These are phyloP conservation scores for Astrothelium subdiscretum DNA, from an alignment of 495 filamentous ascomycete species.

Conservation along the genomic window DNA sequence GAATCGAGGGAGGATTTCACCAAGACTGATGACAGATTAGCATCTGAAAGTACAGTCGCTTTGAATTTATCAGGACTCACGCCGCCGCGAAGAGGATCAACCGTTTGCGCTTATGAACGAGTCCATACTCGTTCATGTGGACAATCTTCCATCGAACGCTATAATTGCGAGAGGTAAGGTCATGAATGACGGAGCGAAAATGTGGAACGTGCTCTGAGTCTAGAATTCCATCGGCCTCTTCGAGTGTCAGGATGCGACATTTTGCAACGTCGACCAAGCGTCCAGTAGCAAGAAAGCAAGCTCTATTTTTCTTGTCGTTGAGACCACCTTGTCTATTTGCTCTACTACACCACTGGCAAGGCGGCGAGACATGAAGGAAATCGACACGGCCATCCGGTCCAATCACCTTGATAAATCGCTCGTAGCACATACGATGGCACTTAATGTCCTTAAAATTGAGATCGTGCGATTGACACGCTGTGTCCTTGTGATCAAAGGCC, in stretches of 20 bases:
- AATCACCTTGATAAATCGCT: slow-evolving; percentile 31
- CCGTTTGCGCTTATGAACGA: slow-evolving; percentile 49
- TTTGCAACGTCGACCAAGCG: slow-evolving; percentile 39
- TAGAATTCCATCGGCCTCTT: neutral
- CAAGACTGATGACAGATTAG: slow-evolving; percentile 42
- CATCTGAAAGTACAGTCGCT: slow-evolving; percentile 1
- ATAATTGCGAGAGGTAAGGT: slow-evolving; percentile 55
- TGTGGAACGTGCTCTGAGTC: slow-evolving; percentile 22
- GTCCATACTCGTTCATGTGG: slow-evolving; percentile 46
- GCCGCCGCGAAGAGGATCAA: slow-evolving; percentile 70
- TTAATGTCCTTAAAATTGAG: slow-evolving; percentile 45
- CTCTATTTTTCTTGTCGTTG: slow-evolving; percentile 48
- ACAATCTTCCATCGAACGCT: slow-evolving; percentile 52
- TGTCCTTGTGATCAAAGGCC: slow-evolving; percentile 48
- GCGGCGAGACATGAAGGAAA: slow-evolving; percentile 68
- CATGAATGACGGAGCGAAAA: slow-evolving; percentile 50
- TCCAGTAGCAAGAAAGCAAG: slow-evolving; percentile 32
- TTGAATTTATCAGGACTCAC: slow-evolving; percentile 31
- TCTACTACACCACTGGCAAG: slow-evolving; percentile 72
- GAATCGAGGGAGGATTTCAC: slow-evolving; percentile 60
- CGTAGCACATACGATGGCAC: slow-evolving; percentile 24
- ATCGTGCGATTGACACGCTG: slow-evolving; percentile 46
- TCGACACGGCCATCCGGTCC: slow-evolving; percentile 41
- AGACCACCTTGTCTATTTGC: slow-evolving; percentile 51
- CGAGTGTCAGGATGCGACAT: neutral